Evolutionary conservation across 192 early-diverging fungal species (phyloP).

Genomic region (Linnemannia exigua): DNA sequence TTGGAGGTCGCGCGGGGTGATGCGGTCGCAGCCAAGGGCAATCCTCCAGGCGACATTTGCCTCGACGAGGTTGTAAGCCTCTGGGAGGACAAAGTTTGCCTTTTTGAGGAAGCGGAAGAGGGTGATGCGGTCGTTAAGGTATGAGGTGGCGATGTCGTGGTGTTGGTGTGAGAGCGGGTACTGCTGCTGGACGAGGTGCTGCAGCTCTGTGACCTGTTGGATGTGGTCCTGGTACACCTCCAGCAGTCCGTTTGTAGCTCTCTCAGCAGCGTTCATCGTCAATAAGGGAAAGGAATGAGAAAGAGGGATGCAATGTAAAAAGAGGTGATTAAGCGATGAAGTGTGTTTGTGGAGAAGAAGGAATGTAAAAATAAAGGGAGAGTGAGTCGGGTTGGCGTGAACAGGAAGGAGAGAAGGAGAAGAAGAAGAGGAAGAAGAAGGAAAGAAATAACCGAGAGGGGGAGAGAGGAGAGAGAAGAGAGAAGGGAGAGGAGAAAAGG

Average conservation of each 20-base stretch:
- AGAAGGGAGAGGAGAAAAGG: not conserved
- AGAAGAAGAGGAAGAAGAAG: not conserved
- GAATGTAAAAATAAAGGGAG: not conserved
- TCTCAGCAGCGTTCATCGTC: conserved; percentile 42
- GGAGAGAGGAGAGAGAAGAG: not conserved
- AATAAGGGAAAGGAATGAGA: not conserved
- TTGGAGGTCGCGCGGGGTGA: conserved; percentile 38
- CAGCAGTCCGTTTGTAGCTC: conserved; percentile 32
- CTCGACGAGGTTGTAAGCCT: conserved; percentile 50
- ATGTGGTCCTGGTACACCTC: conserved; percentile 46
- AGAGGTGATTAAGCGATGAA: not conserved
- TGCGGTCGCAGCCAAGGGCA: conserved; percentile 20
- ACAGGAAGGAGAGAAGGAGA: not conserved
- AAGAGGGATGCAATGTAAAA: not conserved
- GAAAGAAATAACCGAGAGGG: not conserved
- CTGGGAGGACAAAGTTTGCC: conserved; percentile 46
- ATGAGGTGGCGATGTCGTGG: conserved; percentile 37
- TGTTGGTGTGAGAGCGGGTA: conserved; percentile 36
- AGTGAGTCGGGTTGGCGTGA: not conserved
- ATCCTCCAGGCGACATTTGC: conserved; percentile 51
- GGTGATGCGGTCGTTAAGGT: conserved; percentile 55
- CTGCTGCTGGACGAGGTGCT: conserved; percentile 53
- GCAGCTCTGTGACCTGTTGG: conserved; percentile 51
- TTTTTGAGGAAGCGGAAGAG: conserved; percentile 58
- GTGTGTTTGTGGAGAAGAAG: conserved; percentile 6